phyloP scores from a whole-genome alignment of 2,329 filamentous ascomycete genomes.

The Penicillium expansum region DNA sequence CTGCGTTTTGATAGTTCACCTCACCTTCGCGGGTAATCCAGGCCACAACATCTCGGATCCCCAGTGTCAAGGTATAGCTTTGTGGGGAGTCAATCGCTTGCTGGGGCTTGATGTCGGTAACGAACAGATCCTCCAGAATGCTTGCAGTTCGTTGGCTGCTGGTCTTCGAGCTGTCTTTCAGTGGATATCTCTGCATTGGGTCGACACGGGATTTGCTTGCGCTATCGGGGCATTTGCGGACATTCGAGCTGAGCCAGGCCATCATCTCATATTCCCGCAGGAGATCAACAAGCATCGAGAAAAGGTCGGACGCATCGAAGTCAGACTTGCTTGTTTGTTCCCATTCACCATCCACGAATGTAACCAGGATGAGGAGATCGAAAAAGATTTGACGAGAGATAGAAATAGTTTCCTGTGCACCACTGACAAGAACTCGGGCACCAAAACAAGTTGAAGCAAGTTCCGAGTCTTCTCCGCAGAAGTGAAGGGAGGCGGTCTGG shows the following conservation, averaged over 20 bases:
- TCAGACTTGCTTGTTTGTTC: slow-evolving; percentile 69
- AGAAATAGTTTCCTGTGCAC: slow-evolving; percentile 74
- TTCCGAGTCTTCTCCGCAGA: slow-evolving; percentile 41
- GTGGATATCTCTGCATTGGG: slow-evolving; percentile 24
- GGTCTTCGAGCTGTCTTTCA: slow-evolving; percentile 23
- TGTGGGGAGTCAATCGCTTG: slow-evolving; percentile 40
- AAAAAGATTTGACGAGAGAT: slow-evolving; percentile 72
- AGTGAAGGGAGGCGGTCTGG: slow-evolving; percentile 46
- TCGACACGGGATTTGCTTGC: slow-evolving; percentile 22
- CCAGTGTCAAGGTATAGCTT: slow-evolving; percentile 43
- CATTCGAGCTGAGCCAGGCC: slow-evolving; percentile 58
- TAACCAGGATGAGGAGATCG: slow-evolving; percentile 75
- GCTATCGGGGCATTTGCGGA: slow-evolving; percentile 35
- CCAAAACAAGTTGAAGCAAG: slow-evolving; percentile 67
- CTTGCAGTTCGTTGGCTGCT: slow-evolving; percentile 32
- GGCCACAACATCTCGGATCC: slow-evolving; percentile 45
- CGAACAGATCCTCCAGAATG: slow-evolving; percentile 47
- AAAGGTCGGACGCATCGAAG: slow-evolving; percentile 57
- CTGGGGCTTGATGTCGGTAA: slow-evolving; percentile 44
- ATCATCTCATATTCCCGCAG: slow-evolving; percentile 70
- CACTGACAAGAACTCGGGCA: slow-evolving; percentile 68
- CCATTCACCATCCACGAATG: slow-evolving; percentile 82
- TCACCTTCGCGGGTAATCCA: slow-evolving; percentile 54
- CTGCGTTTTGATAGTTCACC: slow-evolving; percentile 54
- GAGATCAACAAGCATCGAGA: slow-evolving; percentile 66